Evolutionary conservation across 169 alveolate genomes (phyloP), one percentile per base, ranked within the genome.

Genomic region (Plasmodium blacklocki): DNA sequence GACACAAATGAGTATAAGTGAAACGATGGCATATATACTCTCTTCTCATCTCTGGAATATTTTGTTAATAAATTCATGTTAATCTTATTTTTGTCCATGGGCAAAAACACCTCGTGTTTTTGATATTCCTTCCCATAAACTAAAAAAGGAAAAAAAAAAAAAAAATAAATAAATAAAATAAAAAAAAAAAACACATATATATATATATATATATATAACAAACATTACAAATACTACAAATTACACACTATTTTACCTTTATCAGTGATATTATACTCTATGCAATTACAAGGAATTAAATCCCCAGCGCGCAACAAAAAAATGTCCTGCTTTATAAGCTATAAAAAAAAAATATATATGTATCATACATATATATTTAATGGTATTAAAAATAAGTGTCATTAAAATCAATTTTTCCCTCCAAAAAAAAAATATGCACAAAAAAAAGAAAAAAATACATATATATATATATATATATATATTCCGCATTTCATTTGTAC

Each of bases 271-370:
- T 66, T 66, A 59, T 78, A 78, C 26, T 78, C 89, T 39, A 66
- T 50, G 21, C 89, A 78, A 39, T 73, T 45, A 60, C 89, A 78
- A 7, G 89, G 89, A 39, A 78, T 63, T 1, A 78, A 54, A 58
- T 78, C 89, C 39, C 89, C 89, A 3, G 75, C 76, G n/a, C 71
- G 89, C 19, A 78, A 59, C 15, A 78, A 23, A 70, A 78, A 78
- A 56, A 78, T 21, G 49, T 78, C 89, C 75, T 78, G 67, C 67
- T 78, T 64, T 68, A 78, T 78, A 18, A 78, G 89, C 89, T 78
- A 49, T 39, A 11, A 64, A 3, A 32, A 9, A 64, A 19, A n/a
- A 29, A 29, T 3, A 54, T 12, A 39, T 58, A 14, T 0, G n/a
- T 72, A 72, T 11, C 9, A 15, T 50, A 18, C 7, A 18, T 72